These are phyloP conservation scores for Kwoniella heveanensis DNA, from an alignment of 768 basidiomycete genomes.

Conservation along the genomic window DNA sequence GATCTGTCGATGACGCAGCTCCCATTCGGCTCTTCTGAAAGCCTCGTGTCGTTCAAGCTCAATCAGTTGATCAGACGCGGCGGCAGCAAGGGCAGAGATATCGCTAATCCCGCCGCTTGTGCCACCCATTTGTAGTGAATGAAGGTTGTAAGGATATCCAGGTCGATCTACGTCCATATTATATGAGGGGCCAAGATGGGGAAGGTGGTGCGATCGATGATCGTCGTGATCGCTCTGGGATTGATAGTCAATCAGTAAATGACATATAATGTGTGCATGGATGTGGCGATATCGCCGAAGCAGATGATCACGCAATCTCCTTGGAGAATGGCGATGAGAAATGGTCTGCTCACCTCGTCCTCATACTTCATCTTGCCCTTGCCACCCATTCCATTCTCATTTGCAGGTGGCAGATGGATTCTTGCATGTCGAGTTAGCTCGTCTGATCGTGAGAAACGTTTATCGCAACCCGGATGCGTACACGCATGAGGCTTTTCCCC, in stretches of 20 bases:
- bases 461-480: conserved; percentile 91
- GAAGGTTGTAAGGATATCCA: conserved; percentile 44
- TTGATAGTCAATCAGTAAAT: background rate
- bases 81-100: conserved; percentile 59
- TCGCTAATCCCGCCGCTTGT: conserved; percentile 55
- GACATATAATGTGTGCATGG: background rate
- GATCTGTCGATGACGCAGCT: conserved; percentile 70
- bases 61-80: conserved; percentile 84
- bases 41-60: conserved; percentile 86
- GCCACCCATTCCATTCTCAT: conserved; percentile 61
- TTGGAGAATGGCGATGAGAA: too few relatives aligned
- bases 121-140: conserved; percentile 33
- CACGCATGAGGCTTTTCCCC: conserved; percentile 97
- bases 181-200: conserved; percentile 48
- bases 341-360: conserved; percentile 64
- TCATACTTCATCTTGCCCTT: conserved; percentile 54
- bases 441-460: conserved; percentile 96
- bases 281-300: background rate
- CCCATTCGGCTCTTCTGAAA: conserved; percentile 80
- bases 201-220: conserved; percentile 31
- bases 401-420: conserved; percentile 75
- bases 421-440: conserved; percentile 94
- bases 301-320: background rate
- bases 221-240: conserved; percentile 37
- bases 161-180: conserved; percentile 50